These are phyloP conservation scores for Umbilicus rupestris DNA, from an alignment of 164 flowering plant species.

Conservation along the genomic window DNA sequence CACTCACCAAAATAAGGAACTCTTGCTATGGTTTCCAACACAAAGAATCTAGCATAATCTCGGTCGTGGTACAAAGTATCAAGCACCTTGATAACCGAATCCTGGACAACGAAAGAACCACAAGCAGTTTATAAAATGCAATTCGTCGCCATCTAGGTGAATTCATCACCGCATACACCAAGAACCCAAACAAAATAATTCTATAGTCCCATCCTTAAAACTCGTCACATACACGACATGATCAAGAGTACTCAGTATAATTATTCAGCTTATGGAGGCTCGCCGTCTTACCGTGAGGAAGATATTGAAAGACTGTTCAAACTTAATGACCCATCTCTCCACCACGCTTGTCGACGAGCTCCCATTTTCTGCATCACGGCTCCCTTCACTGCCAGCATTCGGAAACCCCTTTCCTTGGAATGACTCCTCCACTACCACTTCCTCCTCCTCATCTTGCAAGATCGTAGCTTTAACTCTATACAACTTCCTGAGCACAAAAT, in stretches of 20 bases:
- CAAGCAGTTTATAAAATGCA: background rate
- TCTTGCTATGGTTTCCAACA: background rate
- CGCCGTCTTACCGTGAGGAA: constrained; percentile 60
- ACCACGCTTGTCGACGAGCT: constrained; percentile 27
- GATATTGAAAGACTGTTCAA: constrained; percentile 70
- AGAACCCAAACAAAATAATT: too few species aligned
- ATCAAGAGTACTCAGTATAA: too few species aligned
- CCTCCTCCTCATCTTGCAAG: constrained; percentile 60
- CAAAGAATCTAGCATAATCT: constrained; percentile 5
- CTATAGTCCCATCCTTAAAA: background rate
- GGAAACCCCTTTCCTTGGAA: constrained; percentile 36
- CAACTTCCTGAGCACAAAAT: constrained; percentile 23
- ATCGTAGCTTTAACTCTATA: constrained; percentile 39
- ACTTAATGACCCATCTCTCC: constrained; percentile 57
- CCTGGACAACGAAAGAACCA: background rate
- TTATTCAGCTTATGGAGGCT: background rate
- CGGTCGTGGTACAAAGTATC: background rate
- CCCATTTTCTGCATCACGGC: constrained; percentile 14
- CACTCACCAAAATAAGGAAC: constrained; percentile 3
- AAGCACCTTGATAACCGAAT: constrained; percentile 1
- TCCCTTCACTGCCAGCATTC: constrained; percentile 22
- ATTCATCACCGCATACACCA: too few species aligned
- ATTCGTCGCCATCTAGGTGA: background rate
- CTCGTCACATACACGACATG: too few species aligned
- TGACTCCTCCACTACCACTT: constrained; percentile 51